Conservation (phyloP, 805 yeast genomes). For the Saturnispora bothae region DNA sequence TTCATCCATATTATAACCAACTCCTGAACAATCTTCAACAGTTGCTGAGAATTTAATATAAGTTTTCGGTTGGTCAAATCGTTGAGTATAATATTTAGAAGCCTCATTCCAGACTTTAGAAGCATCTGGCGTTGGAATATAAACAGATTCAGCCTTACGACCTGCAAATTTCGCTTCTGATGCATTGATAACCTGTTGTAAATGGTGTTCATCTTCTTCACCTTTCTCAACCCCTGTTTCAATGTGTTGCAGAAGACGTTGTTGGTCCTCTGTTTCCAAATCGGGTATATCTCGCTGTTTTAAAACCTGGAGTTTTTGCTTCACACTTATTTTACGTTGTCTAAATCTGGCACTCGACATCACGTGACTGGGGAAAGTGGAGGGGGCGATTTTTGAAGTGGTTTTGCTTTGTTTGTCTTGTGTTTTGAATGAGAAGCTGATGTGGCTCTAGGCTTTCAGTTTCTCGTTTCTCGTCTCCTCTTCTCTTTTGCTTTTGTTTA, state of each 20-base stretch:
- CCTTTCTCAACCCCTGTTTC: conserved; percentile 98
- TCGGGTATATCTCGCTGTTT: conserved; percentile 75
- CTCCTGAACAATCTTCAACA: conserved; percentile 88
- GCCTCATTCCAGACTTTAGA: conserved; percentile 75
- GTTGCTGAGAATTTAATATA: conserved; percentile 88
- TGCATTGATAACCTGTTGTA: conserved; percentile 82
- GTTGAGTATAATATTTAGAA: conserved; percentile 53
- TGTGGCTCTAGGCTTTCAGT: too few relatives aligned
- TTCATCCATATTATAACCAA: conserved; percentile 85
- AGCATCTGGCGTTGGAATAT: conserved; percentile 96
- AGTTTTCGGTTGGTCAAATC: conserved; percentile 60
- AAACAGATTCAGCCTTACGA: conserved; percentile 44
- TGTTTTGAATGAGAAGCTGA: neutral
- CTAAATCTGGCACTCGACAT: conserved; percentile 83
- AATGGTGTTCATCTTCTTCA: conserved; percentile 94
- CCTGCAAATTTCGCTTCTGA: conserved; percentile 56
- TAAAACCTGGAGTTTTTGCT: conserved; percentile 71
- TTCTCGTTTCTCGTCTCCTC: too few relatives aligned
- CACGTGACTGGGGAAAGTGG: too few relatives aligned
- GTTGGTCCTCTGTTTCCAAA: conserved; percentile 65
- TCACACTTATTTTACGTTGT: conserved; percentile 89
- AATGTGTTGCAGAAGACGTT: conserved; percentile 76
- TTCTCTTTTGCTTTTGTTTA: too few relatives aligned
- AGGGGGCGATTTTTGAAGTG: too few relatives aligned
- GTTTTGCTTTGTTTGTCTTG: neutral